These are phyloP conservation scores for Blyttiomyces sp. DNA, from an alignment of 371 early-diverging fungal species.

Conservation along the genomic window DNA sequence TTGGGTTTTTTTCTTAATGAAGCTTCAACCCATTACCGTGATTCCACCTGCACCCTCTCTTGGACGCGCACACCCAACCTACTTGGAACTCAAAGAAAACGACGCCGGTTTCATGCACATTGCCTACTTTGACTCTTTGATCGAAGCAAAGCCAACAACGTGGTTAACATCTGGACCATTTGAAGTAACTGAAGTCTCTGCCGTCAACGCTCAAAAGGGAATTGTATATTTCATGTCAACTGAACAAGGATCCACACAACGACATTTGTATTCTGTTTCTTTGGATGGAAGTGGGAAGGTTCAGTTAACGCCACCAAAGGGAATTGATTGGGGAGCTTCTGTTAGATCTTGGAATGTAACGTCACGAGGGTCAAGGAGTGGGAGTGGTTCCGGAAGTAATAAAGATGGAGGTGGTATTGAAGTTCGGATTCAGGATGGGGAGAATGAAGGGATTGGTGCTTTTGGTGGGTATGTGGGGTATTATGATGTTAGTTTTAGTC, in stretches of 20 bases:
- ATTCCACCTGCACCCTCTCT: constrained; percentile 31
- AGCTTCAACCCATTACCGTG: constrained; percentile 30
- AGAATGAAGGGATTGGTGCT: constrained; percentile 7
- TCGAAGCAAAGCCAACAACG: constrained; percentile 42
- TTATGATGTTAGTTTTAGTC: constrained; percentile 73
- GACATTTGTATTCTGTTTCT: constrained; percentile 68
- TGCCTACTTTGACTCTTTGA: constrained; percentile 63
- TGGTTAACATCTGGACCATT: constrained; percentile 84
- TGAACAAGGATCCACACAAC: constrained; percentile 72
- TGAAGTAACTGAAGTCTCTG: constrained; percentile 72
- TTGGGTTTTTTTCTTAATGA: no score
- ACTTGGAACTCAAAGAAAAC: constrained; percentile 77
- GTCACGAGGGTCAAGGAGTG: neutral
- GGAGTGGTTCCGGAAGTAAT: neutral
- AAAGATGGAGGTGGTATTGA: no score
- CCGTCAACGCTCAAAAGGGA: constrained; percentile 53
- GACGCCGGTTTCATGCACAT: constrained; percentile 76
- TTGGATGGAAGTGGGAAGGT: neutral
- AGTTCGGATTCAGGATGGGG: neutral
- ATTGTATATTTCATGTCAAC: constrained; percentile 48
- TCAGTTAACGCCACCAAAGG: constrained; percentile 12
- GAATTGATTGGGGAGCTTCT: constrained; percentile 6
- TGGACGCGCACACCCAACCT: constrained; percentile 47
- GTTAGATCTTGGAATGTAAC: constrained; percentile 15
- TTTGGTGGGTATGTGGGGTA: constrained; percentile 50